Percentiles rank a stretch among this genome's conserved stretches.
Conservation (phyloP, 2,329 filamentous ascomycete genomes). For the Pestalotiopsis sp. region DNA sequence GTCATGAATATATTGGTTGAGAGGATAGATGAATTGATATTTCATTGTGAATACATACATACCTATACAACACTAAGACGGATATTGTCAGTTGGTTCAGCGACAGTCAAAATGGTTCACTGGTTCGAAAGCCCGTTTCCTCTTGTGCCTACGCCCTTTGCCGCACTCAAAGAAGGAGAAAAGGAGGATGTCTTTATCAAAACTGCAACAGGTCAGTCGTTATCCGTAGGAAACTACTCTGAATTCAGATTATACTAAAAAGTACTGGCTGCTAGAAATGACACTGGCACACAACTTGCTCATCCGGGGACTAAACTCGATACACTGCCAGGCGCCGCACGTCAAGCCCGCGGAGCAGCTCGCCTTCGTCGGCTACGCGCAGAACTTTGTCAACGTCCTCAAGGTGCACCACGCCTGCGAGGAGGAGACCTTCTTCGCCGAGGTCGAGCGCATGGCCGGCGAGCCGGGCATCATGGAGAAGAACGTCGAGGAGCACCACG, state of each 20-base stretch:
- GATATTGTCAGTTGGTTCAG: not conserved
- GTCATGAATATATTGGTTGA: not conserved
- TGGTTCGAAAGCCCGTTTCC: slow-evolving; percentile 10
- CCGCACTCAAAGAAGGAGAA: slow-evolving; percentile 4
- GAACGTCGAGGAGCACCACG: slow-evolving; percentile 43
- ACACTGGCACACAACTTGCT: slow-evolving; percentile 38
- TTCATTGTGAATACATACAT: too few relatives aligned
- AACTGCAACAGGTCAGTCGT: slow-evolving; percentile 22
- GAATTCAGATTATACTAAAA: not conserved
- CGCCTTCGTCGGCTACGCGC: slow-evolving; percentile 35
- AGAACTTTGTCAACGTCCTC: slow-evolving; percentile 32
- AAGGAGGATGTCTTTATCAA: slow-evolving; percentile 21
- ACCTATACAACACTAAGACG: too few relatives aligned
- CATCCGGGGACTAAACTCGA: slow-evolving; percentile 38
- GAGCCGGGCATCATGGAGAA: slow-evolving; percentile 40
- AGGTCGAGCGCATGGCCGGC: slow-evolving; percentile 36
- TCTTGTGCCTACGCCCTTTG: slow-evolving; percentile 10
- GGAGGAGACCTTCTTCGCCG: slow-evolving; percentile 40
- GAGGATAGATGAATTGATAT: too few relatives aligned
- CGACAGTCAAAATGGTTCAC: not conserved
- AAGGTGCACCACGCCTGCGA: slow-evolving; percentile 42
- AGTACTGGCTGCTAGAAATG: slow-evolving; percentile 25
- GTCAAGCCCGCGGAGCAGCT: slow-evolving; percentile 35
- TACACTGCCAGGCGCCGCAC: slow-evolving; percentile 37
- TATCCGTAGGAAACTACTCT: not conserved